Evolutionary conservation across 2,329 filamentous ascomycete genomes (phyloP).

Genomic region (Teratosphaeria pseudoeucalypti): DNA sequence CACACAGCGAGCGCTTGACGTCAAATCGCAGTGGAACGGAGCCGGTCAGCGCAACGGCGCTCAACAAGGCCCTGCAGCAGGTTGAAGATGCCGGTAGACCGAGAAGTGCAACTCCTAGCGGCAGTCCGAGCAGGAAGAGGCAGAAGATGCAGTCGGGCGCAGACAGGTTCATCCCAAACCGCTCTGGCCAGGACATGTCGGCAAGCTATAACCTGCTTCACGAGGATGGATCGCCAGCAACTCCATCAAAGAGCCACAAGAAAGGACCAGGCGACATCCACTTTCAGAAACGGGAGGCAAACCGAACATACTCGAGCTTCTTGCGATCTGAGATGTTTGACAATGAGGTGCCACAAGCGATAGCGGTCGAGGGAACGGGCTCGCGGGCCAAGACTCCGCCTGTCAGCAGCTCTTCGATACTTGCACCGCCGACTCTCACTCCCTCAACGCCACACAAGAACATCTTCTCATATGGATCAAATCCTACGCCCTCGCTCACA

Average conservation of each 20-base stretch:
- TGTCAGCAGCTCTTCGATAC: constrained; percentile 46
- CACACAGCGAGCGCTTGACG: constrained; percentile 23
- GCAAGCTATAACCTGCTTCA: constrained; percentile 87
- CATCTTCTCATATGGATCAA: constrained; percentile 71
- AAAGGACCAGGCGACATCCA: constrained; percentile 87
- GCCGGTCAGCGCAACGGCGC: constrained; percentile 47
- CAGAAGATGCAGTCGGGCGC: constrained; percentile 49
- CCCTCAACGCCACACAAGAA: constrained; percentile 97
- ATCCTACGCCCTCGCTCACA: constrained; percentile 75
- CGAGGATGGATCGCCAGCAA: constrained; percentile 86
- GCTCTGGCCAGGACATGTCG: constrained; percentile 84
- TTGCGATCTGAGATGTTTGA: constrained; percentile 90
- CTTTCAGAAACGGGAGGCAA: constrained; percentile 92
- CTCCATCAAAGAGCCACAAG: constrained; percentile 75
- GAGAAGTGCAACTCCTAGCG: constrained; percentile 49
- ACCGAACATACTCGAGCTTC: constrained; percentile 79
- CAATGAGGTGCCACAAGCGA: constrained; percentile 71
- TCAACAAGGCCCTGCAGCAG: constrained; percentile 52
- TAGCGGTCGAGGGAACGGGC: constrained; percentile 53
- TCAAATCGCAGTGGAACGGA: constrained; percentile 34
- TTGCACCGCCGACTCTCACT: constrained; percentile 43
- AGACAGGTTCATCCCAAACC: constrained; percentile 82
- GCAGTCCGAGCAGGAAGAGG: constrained; percentile 58
- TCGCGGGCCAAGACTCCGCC: constrained; percentile 62
- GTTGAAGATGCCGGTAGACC: constrained; percentile 50